Conservation (phyloP, 176 grass and related monocot species). For the Tillandsia leiboldiana region DNA sequence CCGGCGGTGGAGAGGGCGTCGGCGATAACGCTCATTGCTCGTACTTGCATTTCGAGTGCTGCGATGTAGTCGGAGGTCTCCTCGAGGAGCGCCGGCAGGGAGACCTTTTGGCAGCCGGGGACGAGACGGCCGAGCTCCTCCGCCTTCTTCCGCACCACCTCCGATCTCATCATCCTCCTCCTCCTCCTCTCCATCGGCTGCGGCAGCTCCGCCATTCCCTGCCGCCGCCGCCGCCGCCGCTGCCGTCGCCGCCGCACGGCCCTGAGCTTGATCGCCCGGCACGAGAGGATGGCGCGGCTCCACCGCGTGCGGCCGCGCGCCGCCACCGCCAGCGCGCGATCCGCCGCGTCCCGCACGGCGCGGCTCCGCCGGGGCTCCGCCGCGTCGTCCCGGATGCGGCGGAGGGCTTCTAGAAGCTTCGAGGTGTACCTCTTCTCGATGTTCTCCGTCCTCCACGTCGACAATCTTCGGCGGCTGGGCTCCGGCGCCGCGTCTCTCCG, state of each 20-base stretch:
- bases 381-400: constrained; percentile 31
- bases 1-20: constrained; percentile 44
- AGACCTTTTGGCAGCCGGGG: constrained; percentile 68
- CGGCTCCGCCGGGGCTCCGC: not conserved
- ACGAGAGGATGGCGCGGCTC: constrained; percentile 76
- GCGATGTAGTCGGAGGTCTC: constrained; percentile 79
- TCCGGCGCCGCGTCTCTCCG: constrained; percentile 1
- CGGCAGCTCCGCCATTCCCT: not conserved
- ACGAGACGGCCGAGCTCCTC: constrained; percentile 65
- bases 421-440: constrained; percentile 75
- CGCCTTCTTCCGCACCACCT: constrained; percentile 45
- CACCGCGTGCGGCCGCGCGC: constrained; percentile 67
- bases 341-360: constrained; percentile 58
- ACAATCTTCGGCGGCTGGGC: not conserved
- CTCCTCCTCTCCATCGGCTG: not conserved
- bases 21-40: constrained; percentile 63
- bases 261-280: constrained; percentile 31
- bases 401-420: constrained; percentile 78
- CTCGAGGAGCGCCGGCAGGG: constrained; percentile 50
- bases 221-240: constrained; percentile 7
- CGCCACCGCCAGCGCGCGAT: constrained; percentile 56
- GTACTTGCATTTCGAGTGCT: constrained; percentile 93
- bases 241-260: constrained; percentile 15
- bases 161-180: constrained; percentile 1
- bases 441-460: constrained; percentile 67